These are phyloP conservation scores for Dendrobium officinale DNA, from an alignment of 106 monocot genomes.

Conservation along the genomic window DNA sequence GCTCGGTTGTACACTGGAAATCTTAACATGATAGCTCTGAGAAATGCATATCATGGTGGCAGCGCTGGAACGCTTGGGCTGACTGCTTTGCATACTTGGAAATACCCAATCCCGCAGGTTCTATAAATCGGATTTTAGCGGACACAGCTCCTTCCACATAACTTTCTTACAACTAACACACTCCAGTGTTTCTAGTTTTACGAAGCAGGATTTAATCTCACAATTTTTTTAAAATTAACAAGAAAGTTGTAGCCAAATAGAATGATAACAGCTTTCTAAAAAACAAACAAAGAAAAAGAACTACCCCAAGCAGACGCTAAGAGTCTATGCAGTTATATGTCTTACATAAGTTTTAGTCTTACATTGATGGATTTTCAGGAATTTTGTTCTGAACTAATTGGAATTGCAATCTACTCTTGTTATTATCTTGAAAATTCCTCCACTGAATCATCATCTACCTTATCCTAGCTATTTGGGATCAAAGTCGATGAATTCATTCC, in stretches of 20 bases:
- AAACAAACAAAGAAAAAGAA: too few relatives aligned
- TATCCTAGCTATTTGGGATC: too few relatives aligned
- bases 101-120: constrained; percentile 98
- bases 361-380: neutral
- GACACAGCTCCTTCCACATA: neutral
- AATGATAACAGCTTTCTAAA: too few relatives aligned
- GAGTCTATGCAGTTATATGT: neutral
- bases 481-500: too few relatives aligned
- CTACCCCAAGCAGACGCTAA: too few relatives aligned
- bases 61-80: constrained; percentile 90
- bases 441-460: too few relatives aligned
- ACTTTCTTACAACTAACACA: too few relatives aligned
- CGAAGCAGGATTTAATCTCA: too few relatives aligned
- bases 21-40: constrained; percentile 87
- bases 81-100: constrained; percentile 89
- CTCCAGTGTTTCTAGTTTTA: too few relatives aligned
- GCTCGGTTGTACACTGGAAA: constrained; percentile 89
- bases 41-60: constrained; percentile 97
- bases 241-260: too few relatives aligned
- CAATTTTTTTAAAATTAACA: too few relatives aligned
- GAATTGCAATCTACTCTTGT: neutral
- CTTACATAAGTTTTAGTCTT: neutral
- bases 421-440: neutral
- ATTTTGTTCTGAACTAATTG: neutral
- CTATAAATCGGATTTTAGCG: neutral